Percentiles rank a stretch among this genome's conserved stretches.
Evolutionary conservation across 768 basidiomycete species (phyloP).

Genomic region (Gautieria morchelliformis): DNA sequence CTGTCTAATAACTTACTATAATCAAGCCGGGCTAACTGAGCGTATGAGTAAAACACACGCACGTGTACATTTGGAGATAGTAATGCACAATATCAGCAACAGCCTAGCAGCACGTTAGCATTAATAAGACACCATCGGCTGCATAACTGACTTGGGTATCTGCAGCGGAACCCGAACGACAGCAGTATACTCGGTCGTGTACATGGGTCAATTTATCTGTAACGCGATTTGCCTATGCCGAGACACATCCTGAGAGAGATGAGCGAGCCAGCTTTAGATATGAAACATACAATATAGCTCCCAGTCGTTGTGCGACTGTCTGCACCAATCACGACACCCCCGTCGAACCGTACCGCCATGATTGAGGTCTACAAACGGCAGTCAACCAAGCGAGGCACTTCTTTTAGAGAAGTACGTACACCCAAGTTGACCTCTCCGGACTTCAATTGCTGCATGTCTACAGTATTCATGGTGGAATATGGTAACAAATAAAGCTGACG

Average conservation of each 20-base stretch:
- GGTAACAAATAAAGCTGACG: conserved; percentile 29
- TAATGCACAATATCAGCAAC: conserved; percentile 88
- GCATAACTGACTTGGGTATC: conserved; percentile 63
- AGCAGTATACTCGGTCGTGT: conserved; percentile 98
- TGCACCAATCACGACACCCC: conserved; percentile 92
- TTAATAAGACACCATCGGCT: neutral
- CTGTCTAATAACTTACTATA: conserved; percentile 34
- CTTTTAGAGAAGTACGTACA: conserved; percentile 42
- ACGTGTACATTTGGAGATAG: conserved; percentile 69
- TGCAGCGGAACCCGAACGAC: conserved; percentile 95
- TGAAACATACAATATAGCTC: conserved; percentile 73
- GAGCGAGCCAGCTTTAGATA: neutral
- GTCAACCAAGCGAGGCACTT: neutral
- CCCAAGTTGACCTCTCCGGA: conserved; percentile 94
- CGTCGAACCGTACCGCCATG: conserved; percentile 96
- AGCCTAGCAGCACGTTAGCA: conserved; percentile 30
- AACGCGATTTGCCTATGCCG: conserved; percentile 81
- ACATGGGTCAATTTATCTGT: conserved; percentile 96
- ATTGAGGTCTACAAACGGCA: conserved; percentile 75
- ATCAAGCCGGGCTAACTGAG: neutral
- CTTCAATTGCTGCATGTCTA: conserved; percentile 85
- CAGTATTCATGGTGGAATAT: conserved; percentile 41
- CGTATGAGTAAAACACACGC: conserved; percentile 17
- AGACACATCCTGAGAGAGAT: neutral
- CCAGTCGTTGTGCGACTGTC: conserved; percentile 97